Base-by-base conservation (phyloP, 2,329 filamentous ascomycete species). In the Parafenestella ontariensis region DNA sequence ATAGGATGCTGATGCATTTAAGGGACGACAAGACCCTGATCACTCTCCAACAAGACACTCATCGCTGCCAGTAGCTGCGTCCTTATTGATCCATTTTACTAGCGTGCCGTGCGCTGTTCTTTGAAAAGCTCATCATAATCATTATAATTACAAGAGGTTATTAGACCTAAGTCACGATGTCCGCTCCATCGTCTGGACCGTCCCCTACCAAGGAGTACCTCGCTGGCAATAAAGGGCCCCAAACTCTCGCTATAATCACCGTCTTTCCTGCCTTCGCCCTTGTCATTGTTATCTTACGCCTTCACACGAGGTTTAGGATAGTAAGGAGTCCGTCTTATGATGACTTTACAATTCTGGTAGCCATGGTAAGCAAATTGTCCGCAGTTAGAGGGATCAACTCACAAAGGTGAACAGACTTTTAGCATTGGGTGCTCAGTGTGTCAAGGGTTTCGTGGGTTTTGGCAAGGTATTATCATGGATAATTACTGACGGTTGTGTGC, bases 361-460 rank as follows among this genome's bases (percentile, higher is more conserved):
- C 61, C 26, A 37, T 62, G 53, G 61, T 62, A 34, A 26, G 54
- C 49, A 5, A 5, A 20, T n/a, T 26, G 4, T 5, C 6, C 24
- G 11, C 6, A 13, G 4, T 24, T 33, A 17, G 5, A 26, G 17
- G 10, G n/a, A 33, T 17, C 21, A n/a, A n/a, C 42, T 46, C 26
- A 46, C n/a, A 7, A 2, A 6, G 7, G 10, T 11, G 11, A 5
- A 20, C 20, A 64, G 61, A 34, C 60, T 5, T 64, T 62, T 23
- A 51, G 54, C 34, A 58, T 62, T 48, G 61, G 52, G 24, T 59
- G 55, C 9, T 57, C 61, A 46, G 54, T 62, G 46, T 64, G 59
- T 51, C 58, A 62, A 51, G 56, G 56, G n/a, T 56, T 54, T 43
- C 59, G 61, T 64, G 49, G 23, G 56, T 46, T 33, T 24, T 44